Evolutionary conservation across 768 basidiomycete species (phyloP), one percentile per base, ranked within the genome.

Genomic region (Russula foetens): DNA sequence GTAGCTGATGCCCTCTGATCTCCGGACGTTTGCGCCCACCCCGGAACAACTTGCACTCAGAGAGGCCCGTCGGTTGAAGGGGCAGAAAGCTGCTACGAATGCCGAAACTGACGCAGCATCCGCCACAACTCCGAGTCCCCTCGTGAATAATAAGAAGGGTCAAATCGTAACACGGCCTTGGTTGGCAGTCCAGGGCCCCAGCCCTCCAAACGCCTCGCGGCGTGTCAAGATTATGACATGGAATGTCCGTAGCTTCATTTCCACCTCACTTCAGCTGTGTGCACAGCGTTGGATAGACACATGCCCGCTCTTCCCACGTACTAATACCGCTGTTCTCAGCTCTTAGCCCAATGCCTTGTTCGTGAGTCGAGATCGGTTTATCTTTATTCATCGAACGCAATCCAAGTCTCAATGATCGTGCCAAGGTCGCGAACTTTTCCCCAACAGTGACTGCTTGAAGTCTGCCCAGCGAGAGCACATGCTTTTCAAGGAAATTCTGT

Each of bases 401-500:
- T 12, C 38, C 31, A 56, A 24, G 43, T 39, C 24, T 26, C 46
- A 57, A 45, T 9, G 43, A 2, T 33, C 31, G 19, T 19, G 12
- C 15, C 21, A 63, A 92, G 90, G 90, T 45, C 81, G 91, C 35
- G 84, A 89, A 46, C 75, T 93, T 56, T 92, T 93, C 67, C 91
- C 92, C 1, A 84, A 79, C n/a, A 90, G 89, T 66, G 83, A 90
- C 68, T 93, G 91, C 68, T 75, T 95, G 49, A 92, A 90, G 71
- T 86, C 84, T 49, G 69, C 68, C 23, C 84, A 88, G 69, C 78
- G 94, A 63, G 83, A 84, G 66, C 80, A 82, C 17, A 88, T 94
- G 88, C 74, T 92, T 15, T 79, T 84, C 60, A 75, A 77, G 51
- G 95, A 97, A 71, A 77, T 96, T n/a, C 71, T 82, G 17, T 79